Conservation (phyloP, 495 filamentous ascomycete genomes). For the Patellaria atrata region DNA sequence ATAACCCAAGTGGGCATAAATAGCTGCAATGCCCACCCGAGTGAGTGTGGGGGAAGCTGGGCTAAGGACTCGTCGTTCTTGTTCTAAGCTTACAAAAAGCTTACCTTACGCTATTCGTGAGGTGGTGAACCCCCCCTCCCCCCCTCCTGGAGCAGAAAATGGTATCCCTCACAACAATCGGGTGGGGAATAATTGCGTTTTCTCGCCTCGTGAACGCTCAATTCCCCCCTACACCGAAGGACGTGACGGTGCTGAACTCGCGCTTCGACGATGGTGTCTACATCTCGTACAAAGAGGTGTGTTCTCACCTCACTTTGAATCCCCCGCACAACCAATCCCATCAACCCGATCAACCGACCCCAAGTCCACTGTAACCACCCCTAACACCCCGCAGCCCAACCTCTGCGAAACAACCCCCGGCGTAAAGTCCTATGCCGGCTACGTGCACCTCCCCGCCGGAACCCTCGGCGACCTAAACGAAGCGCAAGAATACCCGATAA, state of each 20-base stretch:
- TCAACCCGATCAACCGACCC: too few species aligned
- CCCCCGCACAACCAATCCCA: neutral
- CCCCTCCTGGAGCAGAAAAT: too few species aligned
- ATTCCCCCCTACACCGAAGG: conserved; percentile 42
- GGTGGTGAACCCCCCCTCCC: too few species aligned
- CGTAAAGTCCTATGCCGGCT: conserved; percentile 25
- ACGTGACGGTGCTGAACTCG: conserved; percentile 40
- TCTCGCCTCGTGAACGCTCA: conserved; percentile 29
- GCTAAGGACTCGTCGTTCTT: too few species aligned
- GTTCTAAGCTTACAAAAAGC: too few species aligned
- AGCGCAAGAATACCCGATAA: conserved; percentile 46
- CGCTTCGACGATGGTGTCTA: conserved; percentile 42
- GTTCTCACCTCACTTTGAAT: conserved; percentile 1
- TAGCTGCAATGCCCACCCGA: too few species aligned
- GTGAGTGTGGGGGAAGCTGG: too few species aligned
- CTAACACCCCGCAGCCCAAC: conserved; percentile 8
- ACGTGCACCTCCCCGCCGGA: conserved; percentile 35
- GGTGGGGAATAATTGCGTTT: too few species aligned
- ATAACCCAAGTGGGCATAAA: too few species aligned
- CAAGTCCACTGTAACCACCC: neutral
- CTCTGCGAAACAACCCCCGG: conserved; percentile 22
- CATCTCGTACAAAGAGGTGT: conserved; percentile 52
- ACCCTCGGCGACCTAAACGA: conserved; percentile 30
- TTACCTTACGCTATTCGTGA: too few species aligned
- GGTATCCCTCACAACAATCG: too few species aligned